Evolutionary conservation across 2,329 filamentous ascomycete genomes (phyloP).

Genomic region (Nothophaeocryptopus gaeumannii): DNA sequence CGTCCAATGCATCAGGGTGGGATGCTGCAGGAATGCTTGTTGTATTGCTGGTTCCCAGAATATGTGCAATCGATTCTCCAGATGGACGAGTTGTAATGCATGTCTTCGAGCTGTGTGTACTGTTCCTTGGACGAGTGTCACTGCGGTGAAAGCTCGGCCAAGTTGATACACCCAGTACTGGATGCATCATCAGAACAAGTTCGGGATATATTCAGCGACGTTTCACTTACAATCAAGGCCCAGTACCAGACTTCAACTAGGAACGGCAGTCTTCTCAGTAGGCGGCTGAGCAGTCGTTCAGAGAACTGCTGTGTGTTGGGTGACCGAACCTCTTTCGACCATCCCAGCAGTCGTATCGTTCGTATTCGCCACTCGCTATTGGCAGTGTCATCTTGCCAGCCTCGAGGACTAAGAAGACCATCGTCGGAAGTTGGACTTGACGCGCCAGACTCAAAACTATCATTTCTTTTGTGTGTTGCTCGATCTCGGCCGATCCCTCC

Average conservation of each 20-base stretch:
- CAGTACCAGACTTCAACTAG: conserved; percentile 75
- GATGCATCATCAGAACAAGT: too few relatives aligned
- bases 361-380: conserved; percentile 47
- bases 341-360: conserved; percentile 46
- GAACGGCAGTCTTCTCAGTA: conserved; percentile 68
- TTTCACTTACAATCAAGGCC: conserved; percentile 54
- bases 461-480: conserved; percentile 14
- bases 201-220: too few relatives aligned
- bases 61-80: conserved; percentile 63
- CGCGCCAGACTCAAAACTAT: conserved; percentile 41
- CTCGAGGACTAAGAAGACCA: conserved; percentile 33
- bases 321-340: conserved; percentile 51
- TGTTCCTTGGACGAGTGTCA: conserved; percentile 65
- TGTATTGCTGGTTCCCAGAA: conserved; percentile 66
- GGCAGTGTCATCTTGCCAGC: conserved; percentile 23
- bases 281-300: conserved; percentile 59
- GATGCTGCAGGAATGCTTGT: conserved; percentile 53
- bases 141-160: conserved; percentile 67
- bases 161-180: conserved; percentile 63
- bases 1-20: conserved; percentile 62
- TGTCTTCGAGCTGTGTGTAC: conserved; percentile 67
- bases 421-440: conserved; percentile 38
- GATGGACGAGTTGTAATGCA: conserved; percentile 63
- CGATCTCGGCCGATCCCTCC: neutral
- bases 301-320: conserved; percentile 63